These are phyloP conservation scores for Tricladium varicosporioides DNA, from an alignment of 2,329 filamentous ascomycete species.

Conservation along the genomic window DNA sequence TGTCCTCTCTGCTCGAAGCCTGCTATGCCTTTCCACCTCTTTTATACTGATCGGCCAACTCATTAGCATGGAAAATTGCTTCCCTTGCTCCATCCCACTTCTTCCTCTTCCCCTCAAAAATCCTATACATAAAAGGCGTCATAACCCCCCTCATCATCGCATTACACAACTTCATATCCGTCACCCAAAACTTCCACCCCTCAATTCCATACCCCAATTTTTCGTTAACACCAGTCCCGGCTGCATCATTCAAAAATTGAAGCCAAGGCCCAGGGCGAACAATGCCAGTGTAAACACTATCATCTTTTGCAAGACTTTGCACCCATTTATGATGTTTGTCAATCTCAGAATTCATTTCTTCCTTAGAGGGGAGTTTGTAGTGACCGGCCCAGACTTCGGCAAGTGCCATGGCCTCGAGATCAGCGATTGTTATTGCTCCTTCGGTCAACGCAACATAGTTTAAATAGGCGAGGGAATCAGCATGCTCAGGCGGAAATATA, in stretches of 20 bases:
- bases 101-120: conserved; percentile 41
- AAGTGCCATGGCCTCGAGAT: conserved; percentile 45
- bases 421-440: conserved; percentile 39
- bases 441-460: conserved; percentile 37
- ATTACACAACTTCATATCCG: conserved; percentile 35
- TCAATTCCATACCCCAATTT: conserved; percentile 41
- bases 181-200: conserved; percentile 43
- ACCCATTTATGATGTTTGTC: conserved; percentile 37
- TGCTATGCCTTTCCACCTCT: not conserved
- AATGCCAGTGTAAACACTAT: conserved; percentile 36
- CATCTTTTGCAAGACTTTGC: conserved; percentile 40
- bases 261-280: conserved; percentile 35
- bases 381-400: conserved; percentile 44
- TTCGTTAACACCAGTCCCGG: conserved; percentile 41
- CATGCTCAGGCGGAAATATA: conserved; percentile 43
- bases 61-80: conserved; percentile 35
- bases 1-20: no score
- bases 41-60: not conserved
- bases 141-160: conserved; percentile 40
- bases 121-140: conserved; percentile 40
- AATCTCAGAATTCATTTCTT: conserved; percentile 39
- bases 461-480: conserved; percentile 44
- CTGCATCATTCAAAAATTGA: conserved; percentile 27
- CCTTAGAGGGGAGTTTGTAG: conserved; percentile 36
- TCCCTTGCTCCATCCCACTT: conserved; percentile 40